Base-by-base conservation (phyloP, 805 yeast genomes). In the Peterozyma xylosa region DNA sequence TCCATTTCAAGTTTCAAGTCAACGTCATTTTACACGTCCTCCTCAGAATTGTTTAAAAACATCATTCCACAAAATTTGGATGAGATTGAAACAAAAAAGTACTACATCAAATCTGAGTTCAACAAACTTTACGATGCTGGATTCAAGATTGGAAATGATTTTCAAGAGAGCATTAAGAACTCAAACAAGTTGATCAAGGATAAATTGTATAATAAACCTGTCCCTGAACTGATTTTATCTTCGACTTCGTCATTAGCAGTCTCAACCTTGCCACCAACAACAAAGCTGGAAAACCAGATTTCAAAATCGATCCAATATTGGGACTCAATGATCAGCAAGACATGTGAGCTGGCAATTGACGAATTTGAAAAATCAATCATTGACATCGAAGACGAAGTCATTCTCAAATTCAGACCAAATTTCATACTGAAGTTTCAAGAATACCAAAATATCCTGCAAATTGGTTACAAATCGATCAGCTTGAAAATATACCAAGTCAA, bases 321-420 rank as follows among this genome's bases (percentile, higher is more conserved):
- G 47, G 37, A 34, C 15, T 36, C 38, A 2, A 32, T 40, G 38
- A 43, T 44, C 11, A 33, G 38, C 17, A 44, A 44, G 38, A 44
- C 47, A 6, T 44, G 47, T 37, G 47, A 44, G 29, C 43, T 40
- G 43, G 68, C 76, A 2, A 49, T 62, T 35, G 54, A 52, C 11
- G 65, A 68, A 41, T 71, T 73, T 45, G 60, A 66, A 33, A 47
- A 49, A 2, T 68, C 73, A 27, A 59, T 72, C 10, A 48, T 52
- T 4, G 50, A 52, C 4, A 42, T 67, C 7, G 64, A 67, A 34
- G 38, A 47, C 1, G 48, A 49, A 7, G 54, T 58, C 21, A 46
- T 66, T 13, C 48, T 49, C 3, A 48, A 54, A 2, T 44, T 67
- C 10, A 56, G 57, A 34, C 62, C 64, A 4, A 38, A 45, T 3